These are phyloP conservation scores for Aspergillus steynii DNA, from an alignment of 495 filamentous ascomycete species.

Conservation along the genomic window DNA sequence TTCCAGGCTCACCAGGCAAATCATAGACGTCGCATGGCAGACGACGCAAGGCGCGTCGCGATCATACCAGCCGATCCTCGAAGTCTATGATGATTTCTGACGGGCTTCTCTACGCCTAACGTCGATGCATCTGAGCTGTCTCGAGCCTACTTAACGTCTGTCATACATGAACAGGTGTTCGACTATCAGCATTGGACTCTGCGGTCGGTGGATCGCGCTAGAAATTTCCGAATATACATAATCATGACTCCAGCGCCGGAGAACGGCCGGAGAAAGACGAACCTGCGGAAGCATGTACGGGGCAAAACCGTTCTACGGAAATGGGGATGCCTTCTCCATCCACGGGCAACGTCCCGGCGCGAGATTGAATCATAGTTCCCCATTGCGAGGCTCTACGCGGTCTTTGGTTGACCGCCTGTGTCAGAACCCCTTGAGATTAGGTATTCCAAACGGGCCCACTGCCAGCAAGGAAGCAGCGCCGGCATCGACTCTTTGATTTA, in stretches of 20 bases:
- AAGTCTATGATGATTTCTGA: not conserved
- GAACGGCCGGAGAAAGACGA: not conserved
- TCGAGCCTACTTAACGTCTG: constrained; percentile 1
- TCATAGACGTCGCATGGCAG: not conserved
- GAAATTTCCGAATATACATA: constrained; percentile 3
- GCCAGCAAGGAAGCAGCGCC: constrained; percentile 1
- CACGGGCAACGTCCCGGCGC: not conserved
- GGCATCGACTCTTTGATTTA: not conserved
- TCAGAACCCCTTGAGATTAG: not conserved
- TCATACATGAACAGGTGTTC: constrained; percentile 8
- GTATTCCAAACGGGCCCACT: not conserved
- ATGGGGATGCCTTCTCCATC: not conserved
- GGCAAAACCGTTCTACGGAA: too few species aligned
- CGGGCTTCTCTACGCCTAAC: not conserved
- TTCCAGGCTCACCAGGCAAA: not conserved
- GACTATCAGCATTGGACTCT: not conserved
- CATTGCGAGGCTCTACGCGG: not conserved
- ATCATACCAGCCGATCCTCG: not conserved
- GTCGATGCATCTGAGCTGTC: too few species aligned
- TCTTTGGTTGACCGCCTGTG: not conserved
- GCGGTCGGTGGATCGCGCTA: not conserved
- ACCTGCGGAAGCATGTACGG: not conserved
- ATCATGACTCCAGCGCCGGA: not conserved
- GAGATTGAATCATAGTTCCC: not conserved
- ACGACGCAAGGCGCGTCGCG: not conserved